Base-by-base conservation (phyloP, 805 yeast genomes). In the Sungouiella blattae region DNA sequence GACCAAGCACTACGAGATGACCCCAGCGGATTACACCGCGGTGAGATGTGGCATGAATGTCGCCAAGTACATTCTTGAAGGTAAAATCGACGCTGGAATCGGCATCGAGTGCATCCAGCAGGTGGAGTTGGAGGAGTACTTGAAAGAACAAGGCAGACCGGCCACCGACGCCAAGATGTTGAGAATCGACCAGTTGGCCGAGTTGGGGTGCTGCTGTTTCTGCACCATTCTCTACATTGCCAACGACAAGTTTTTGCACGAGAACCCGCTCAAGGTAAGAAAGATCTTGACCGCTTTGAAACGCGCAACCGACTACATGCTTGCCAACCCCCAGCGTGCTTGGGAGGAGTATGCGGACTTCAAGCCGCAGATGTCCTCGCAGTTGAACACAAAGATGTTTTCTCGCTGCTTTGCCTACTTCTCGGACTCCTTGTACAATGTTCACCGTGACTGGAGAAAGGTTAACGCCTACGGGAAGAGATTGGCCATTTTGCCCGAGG, bases 31-130 rank as follows among this genome's bases (percentile, higher is more conserved):
- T 49, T 75, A 75, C 55, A 71, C 77, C 29, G 77, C 80, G 7
- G 75, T 75, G 36, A 64, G 79, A 55, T 72, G 78, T 44, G 80
- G 80, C 37, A 75, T 75, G 80, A 75, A 75, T 47, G 78, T 75
- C 30, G 76, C 79, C 40, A 73, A 71, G 49, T 67, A 66, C 46
- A 74, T 75, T 46, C 69, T 75, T 34, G 76, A 73, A 34, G 79
- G 78, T 24, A 64, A 67, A 44, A 72, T 75, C 35, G 77, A 75
- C 51, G 78, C 78, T 38, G 80, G 80, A 34, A 67, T 75, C 49
- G 80, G 80, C 47, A 71, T 75, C 37, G 80, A 75, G 51, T 74
- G 78, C 55, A 71, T 75, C 53, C 80, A 75, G 52, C 78, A 73
- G 55, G 80, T 75, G 31, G 76, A 75, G 50, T 62, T 75, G 47